Evolutionary conservation across 2,329 filamentous ascomycete genomes (phyloP).

Genomic region (Pseudocercospora fijiensis): DNA sequence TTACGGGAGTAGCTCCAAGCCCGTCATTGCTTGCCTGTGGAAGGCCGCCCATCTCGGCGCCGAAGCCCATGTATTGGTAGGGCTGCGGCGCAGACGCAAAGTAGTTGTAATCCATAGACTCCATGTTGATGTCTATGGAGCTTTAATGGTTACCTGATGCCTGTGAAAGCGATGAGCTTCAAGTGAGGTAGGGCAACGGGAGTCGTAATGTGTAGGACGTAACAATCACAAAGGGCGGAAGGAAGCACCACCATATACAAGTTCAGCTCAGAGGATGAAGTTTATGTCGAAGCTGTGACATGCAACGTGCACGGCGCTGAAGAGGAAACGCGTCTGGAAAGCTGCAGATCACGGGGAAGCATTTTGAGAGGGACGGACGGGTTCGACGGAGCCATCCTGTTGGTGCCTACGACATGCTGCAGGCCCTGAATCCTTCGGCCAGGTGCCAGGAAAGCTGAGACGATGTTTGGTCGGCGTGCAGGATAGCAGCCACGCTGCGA

Average conservation of each 20-base stretch:
- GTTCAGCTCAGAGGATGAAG: constrained; percentile 16
- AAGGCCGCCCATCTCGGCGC: constrained; percentile 41
- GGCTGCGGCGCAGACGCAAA: constrained; percentile 48
- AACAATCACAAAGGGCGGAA: constrained; percentile 6
- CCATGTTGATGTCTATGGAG: constrained; percentile 23
- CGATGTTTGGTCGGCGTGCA: constrained; percentile 1
- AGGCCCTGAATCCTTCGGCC: constrained; percentile 23
- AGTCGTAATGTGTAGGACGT: background rate
- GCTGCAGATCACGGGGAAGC: constrained; percentile 22
- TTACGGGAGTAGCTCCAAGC: constrained; percentile 40
- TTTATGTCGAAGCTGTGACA: constrained; percentile 10
- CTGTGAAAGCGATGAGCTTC: background rate
- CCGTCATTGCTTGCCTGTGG: constrained; percentile 41
- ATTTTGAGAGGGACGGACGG: constrained; percentile 17
- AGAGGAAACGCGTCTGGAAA: constrained; percentile 17
- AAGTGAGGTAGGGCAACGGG: background rate
- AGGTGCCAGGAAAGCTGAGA: constrained; percentile 5
- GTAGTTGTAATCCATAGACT: constrained; percentile 58
- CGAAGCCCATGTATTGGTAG: constrained; percentile 47
- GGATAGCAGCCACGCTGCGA: constrained; percentile 8
- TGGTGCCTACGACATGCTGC: constrained; percentile 18
- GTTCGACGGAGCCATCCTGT: constrained; percentile 20
- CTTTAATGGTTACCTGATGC: background rate
- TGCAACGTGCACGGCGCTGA: constrained; percentile 18
- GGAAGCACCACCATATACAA: constrained; percentile 16